Percentiles rank a stretch among this genome's conserved stretches.
phyloP scores from a whole-genome alignment of 2,329 filamentous ascomycete genomes.

The Fusarium piperis region DNA sequence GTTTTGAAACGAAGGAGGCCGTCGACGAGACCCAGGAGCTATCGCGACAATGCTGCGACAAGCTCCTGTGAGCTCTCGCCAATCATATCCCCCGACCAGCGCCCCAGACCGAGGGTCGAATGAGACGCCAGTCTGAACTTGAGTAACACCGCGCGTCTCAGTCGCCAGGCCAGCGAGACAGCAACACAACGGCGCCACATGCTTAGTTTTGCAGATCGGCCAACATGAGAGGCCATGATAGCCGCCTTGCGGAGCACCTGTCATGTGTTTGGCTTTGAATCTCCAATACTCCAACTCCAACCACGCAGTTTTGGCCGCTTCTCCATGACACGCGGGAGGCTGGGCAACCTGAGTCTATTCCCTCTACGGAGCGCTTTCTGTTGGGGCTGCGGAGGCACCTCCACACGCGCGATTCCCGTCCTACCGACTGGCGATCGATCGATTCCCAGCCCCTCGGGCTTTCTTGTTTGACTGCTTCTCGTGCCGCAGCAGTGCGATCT shows the following conservation, averaged over 20 bases:
- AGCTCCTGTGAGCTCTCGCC: constrained; percentile 27
- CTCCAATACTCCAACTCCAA: constrained; percentile 7
- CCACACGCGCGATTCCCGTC: neutral
- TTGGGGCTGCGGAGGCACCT: neutral
- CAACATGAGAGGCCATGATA: neutral
- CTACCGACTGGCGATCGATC: neutral
- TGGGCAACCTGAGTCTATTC: constrained; percentile 1
- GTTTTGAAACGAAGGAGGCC: constrained; percentile 28
- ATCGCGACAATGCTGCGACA: constrained; percentile 17
- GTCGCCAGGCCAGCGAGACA: neutral
- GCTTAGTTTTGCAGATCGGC: neutral
- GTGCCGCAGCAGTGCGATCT: neutral
- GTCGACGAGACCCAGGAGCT: constrained; percentile 20
- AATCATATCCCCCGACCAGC: constrained; percentile 25
- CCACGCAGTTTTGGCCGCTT: neutral
- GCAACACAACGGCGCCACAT: neutral
- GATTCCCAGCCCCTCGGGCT: neutral
- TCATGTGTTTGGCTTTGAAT: neutral
- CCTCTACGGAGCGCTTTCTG: neutral
- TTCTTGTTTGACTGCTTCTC: neutral
- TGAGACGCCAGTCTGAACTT: constrained; percentile 4
- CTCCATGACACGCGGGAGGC: neutral
- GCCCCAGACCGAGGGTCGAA: constrained; percentile 22
- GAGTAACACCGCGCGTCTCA: neutral
- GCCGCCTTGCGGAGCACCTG: neutral